Base-by-base conservation (phyloP, 371 early-diverging fungal species). In the Circinella umbellata region DNA sequence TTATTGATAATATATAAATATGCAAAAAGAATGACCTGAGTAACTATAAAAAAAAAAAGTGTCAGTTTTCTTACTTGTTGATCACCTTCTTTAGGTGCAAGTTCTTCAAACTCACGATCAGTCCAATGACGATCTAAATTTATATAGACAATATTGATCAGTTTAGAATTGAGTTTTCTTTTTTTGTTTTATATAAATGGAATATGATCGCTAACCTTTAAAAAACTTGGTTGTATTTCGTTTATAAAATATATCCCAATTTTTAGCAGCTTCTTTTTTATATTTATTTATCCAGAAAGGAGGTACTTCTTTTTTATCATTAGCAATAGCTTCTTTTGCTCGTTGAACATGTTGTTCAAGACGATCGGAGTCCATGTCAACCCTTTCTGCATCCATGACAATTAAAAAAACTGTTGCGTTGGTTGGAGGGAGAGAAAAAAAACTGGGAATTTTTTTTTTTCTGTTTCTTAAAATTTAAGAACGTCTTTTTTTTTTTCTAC, bases 201-300 rank as follows among this genome's bases (percentile, higher is more conserved):
- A 42, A 11, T 11, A 9, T 1, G 42, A 42, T 42, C 42, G 0
- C 42, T 9, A 74, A 77, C 82, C 85, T 93, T 84, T 96, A 90
- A 98, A 84, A 94, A 98, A 73, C 64, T 96, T 96, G 48, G 93
- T 94, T 10, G 93, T 91, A 69, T 98, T 96, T 69, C 95, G 91
- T 75, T 95, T 92, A 73, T 96, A 97, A 79, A 97, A 96, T 20
- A 88, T 76, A 80, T 95, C 92, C 95, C 95, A 95, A 76, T 94
- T 94, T 72, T 80, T 91, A 38, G 90, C 82, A 34, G 95, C 94
- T 69, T 95, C 95, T 49, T 86, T 89, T 64, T 87, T 92, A 82
- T 95, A 95, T 70, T 95, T 95, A 49, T 87, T 85, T 48, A 86
- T 83, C 94, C 94, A 95, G 67, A 94, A 95, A 46, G 82, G 75